Conservation (phyloP, 2,329 filamentous ascomycete genomes). For the Phialophora macrospora region DNA sequence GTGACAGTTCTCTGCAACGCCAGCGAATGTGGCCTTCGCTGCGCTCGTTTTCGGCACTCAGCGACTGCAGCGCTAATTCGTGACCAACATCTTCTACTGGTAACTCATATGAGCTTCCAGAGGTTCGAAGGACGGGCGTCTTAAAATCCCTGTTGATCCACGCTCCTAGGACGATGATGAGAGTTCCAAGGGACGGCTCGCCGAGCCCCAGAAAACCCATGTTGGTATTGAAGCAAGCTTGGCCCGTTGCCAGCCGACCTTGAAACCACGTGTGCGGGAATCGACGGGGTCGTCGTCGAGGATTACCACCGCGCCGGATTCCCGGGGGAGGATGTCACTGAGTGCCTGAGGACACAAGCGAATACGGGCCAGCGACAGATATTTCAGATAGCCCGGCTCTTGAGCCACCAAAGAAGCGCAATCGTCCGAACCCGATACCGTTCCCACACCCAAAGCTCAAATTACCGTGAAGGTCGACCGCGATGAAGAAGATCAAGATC, state of each 20-base stretch:
- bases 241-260: neutral
- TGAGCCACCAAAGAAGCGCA: neutral
- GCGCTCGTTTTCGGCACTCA: neutral
- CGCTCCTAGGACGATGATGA: slow-evolving; percentile 59
- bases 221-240: neutral
- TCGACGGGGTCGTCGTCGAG: slow-evolving; percentile 4
- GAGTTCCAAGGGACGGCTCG: slow-evolving; percentile 20
- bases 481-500: neutral
- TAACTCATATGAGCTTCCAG: neutral
- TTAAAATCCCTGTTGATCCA: slow-evolving; percentile 59
- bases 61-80: slow-evolving; percentile 5
- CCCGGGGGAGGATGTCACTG: neutral
- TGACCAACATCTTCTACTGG: slow-evolving; percentile 10
- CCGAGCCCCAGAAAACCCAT: slow-evolving; percentile 26
- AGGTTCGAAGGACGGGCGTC: slow-evolving; percentile 2
- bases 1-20: slow-evolving; percentile 54
- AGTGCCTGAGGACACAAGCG: neutral
- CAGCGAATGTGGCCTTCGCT: slow-evolving; percentile 47
- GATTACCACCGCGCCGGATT: neutral
- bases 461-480: neutral
- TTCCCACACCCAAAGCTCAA: neutral
- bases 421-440: neutral
- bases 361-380: neutral
- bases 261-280: neutral
- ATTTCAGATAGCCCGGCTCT: neutral